Conservation (phyloP, 2,329 filamentous ascomycete species). For the Trichoderma hamatum region DNA sequence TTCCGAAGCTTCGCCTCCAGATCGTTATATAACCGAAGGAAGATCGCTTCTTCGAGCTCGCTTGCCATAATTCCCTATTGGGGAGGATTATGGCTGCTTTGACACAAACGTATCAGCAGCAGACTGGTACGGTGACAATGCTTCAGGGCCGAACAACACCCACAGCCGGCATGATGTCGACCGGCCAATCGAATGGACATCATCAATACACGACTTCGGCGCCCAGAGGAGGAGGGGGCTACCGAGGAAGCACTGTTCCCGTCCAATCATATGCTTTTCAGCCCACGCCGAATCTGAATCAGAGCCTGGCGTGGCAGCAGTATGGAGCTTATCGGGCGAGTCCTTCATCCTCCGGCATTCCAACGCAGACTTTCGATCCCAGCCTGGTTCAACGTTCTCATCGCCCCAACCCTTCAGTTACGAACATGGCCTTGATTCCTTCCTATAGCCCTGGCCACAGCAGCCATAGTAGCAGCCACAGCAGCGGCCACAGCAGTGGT, state of each 20-base stretch:
- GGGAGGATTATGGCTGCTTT: constrained; percentile 74
- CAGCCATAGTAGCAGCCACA: constrained; percentile 6
- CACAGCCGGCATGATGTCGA: constrained; percentile 50
- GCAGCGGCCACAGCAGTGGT: constrained; percentile 2
- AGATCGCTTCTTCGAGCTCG: background rate
- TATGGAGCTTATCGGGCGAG: constrained; percentile 52
- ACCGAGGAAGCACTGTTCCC: constrained; percentile 59
- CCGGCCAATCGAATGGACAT: constrained; percentile 52
- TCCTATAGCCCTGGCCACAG: constrained; percentile 41
- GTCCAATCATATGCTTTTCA: constrained; percentile 80
- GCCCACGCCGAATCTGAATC: constrained; percentile 66
- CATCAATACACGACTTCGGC: constrained; percentile 52
- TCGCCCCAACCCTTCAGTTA: constrained; percentile 45
- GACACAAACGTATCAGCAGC: constrained; percentile 79
- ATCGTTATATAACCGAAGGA: background rate
- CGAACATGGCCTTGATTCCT: constrained; percentile 45
- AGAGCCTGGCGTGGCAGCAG: constrained; percentile 56
- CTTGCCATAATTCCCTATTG: background rate
- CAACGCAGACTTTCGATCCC: constrained; percentile 35
- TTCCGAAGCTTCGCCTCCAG: background rate
- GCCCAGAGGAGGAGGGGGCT: constrained; percentile 48
- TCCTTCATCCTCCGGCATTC: constrained; percentile 49
- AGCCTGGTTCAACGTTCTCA: constrained; percentile 32
- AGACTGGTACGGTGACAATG: constrained; percentile 73
- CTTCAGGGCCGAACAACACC: constrained; percentile 73